Conservation (phyloP, 2,329 filamentous ascomycete genomes). For the Metarhizium robertsii region DNA sequence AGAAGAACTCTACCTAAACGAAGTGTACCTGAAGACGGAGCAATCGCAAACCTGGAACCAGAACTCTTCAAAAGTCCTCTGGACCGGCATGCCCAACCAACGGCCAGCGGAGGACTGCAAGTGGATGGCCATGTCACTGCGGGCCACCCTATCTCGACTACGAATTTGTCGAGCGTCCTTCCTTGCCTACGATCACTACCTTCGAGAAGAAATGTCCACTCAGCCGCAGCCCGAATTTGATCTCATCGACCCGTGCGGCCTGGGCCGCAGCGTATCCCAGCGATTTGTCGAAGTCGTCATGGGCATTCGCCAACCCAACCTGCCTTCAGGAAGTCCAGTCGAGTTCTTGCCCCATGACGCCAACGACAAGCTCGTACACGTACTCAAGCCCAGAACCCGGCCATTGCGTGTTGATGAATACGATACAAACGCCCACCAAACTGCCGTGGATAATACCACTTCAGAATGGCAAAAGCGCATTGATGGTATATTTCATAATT, state of each 20-base stretch:
- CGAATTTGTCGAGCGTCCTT: constrained; percentile 33
- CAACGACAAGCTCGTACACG: constrained; percentile 15
- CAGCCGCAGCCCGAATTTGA: constrained; percentile 24
- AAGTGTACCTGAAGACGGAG: constrained; percentile 34
- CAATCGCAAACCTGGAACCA: constrained; percentile 24
- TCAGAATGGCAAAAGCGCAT: constrained; percentile 33
- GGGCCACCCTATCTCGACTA: constrained; percentile 24
- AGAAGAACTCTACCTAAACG: constrained; percentile 34
- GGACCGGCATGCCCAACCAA: constrained; percentile 36
- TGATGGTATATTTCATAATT: constrained; percentile 34
- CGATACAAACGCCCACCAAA: constrained; percentile 26
- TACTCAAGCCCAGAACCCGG: constrained; percentile 17
- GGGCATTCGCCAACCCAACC: constrained; percentile 28
- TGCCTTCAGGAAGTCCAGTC: constrained; percentile 21
- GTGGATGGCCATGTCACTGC: constrained; percentile 34
- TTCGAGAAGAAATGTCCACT: constrained; percentile 20
- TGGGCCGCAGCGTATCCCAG: constrained; percentile 30
- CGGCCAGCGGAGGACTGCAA: constrained; percentile 24
- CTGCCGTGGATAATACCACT: constrained; percentile 28
- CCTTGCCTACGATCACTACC: constrained; percentile 33
- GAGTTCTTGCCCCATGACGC: constrained; percentile 23
- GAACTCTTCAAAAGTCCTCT: constrained; percentile 27
- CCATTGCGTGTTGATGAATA: constrained; percentile 22
- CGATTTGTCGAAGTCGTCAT: constrained; percentile 37
- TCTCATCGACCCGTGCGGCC: constrained; percentile 30